These are phyloP conservation scores for Arthrobotrys conoides DNA, from an alignment of 2,329 filamentous ascomycete species.

Conservation along the genomic window DNA sequence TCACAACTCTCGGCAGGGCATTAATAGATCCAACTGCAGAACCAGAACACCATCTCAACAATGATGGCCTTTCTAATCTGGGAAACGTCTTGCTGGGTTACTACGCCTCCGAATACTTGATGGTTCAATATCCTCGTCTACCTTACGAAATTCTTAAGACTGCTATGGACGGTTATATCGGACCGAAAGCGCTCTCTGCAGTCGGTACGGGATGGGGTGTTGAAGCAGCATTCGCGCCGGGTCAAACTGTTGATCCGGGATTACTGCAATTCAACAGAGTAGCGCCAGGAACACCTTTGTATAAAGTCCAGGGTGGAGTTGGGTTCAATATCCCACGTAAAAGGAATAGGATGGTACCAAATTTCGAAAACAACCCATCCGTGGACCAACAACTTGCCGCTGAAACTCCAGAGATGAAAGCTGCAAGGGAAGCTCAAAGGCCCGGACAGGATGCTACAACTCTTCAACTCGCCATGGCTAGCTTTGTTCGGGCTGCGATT, in stretches of 20 bases:
- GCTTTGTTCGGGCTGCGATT: slow-evolving; percentile 85
- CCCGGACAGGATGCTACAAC: slow-evolving; percentile 63
- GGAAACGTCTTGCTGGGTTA: slow-evolving; percentile 88
- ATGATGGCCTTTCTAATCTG: slow-evolving; percentile 83
- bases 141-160: slow-evolving; percentile 90
- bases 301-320: slow-evolving; percentile 32
- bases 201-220: slow-evolving; percentile 92
- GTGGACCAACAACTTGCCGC: slow-evolving; percentile 1
- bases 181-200: slow-evolving; percentile 79
- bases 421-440: slow-evolving; percentile 68
- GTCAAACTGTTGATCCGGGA: slow-evolving; percentile 91
- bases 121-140: slow-evolving; percentile 90
- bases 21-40: slow-evolving; percentile 91
- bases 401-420: slow-evolving; percentile 39
- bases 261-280: slow-evolving; percentile 79
- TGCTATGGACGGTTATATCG: slow-evolving; percentile 86
- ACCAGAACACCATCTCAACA: slow-evolving; percentile 85
- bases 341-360: slow-evolving; percentile 32
- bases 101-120: slow-evolving; percentile 87
- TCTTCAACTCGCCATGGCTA: slow-evolving; percentile 73
- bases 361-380: slow-evolving; percentile 53
- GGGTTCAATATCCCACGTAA: slow-evolving; percentile 36
- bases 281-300: slow-evolving; percentile 56
- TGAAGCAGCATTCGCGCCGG: slow-evolving; percentile 86
- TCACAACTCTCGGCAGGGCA: slow-evolving; percentile 86